phyloP scores from a whole-genome alignment of 495 filamentous ascomycete genomes.

The Bacidia gigantensis region DNA sequence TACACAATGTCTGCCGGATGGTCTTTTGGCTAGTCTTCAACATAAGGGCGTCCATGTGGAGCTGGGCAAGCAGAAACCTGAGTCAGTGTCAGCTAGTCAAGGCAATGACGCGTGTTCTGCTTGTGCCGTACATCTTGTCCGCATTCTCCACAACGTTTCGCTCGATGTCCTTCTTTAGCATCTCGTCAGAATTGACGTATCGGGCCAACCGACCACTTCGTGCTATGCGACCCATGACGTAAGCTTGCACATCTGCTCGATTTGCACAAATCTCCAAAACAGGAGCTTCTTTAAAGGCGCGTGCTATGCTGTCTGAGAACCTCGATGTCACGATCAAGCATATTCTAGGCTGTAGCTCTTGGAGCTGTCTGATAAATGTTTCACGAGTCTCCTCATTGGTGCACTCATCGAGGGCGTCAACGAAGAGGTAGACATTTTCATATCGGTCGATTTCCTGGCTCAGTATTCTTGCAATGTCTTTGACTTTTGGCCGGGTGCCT shows the following conservation, averaged over 20 bases:
- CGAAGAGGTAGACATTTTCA: constrained; percentile 26
- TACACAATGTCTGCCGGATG: neutral
- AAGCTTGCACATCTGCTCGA: constrained; percentile 19
- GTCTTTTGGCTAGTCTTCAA: neutral
- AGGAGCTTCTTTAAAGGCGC: too few species aligned
- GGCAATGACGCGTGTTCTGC: too few species aligned
- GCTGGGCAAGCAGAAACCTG: neutral
- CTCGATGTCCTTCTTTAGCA: neutral
- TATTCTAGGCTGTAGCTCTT: constrained; percentile 3
- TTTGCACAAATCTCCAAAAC: constrained; percentile 21
- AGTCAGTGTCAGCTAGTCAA: too few species aligned
- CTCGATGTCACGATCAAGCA: constrained; percentile 22
- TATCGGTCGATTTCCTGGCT: constrained; percentile 14
- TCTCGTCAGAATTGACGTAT: neutral
- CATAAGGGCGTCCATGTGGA: neutral
- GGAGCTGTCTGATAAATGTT: constrained; percentile 9
- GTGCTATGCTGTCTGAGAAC: constrained; percentile 10
- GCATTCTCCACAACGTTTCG: constrained; percentile 5
- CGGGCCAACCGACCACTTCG: neutral
- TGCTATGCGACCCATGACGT: constrained; percentile 12
- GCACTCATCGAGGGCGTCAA: constrained; percentile 32
- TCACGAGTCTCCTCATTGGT: constrained; percentile 5
- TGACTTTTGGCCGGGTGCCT: constrained; percentile 20
- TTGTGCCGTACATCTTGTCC: constrained; percentile 16
- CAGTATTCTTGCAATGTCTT: constrained; percentile 22